phyloP scores from a whole-genome alignment of 2,329 filamentous ascomycete genomes.

The Ophiostoma quercus region DNA sequence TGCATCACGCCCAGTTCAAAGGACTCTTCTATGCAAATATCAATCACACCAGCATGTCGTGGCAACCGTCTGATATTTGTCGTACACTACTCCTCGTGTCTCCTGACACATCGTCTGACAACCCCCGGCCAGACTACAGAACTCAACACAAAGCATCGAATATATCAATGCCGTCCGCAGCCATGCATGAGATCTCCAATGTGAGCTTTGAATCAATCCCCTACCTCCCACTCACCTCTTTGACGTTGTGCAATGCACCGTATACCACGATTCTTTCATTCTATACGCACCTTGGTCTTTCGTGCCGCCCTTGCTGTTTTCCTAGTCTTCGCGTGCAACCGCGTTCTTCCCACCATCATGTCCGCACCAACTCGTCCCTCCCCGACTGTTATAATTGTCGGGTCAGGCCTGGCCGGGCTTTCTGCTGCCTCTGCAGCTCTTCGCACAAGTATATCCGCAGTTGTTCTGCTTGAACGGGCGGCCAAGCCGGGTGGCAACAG shows the following conservation, averaged over 20 bases:
- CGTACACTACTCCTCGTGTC: neutral
- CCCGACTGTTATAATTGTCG: constrained; percentile 52
- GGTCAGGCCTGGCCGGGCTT: constrained; percentile 59
- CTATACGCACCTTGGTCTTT: neutral
- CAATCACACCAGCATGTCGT: neutral
- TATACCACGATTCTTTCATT: neutral
- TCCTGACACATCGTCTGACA: constrained; percentile 3
- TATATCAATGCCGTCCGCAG: neutral
- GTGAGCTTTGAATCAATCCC: neutral
- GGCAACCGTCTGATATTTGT: neutral
- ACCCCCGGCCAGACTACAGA: neutral
- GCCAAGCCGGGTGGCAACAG: constrained; percentile 80
- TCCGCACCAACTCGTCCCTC: neutral
- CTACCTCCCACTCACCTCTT: neutral
- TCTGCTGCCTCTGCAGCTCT: constrained; percentile 55
- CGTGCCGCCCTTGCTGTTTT: neutral
- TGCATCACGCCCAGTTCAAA: neutral
- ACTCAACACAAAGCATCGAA: neutral
- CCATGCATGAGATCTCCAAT: neutral
- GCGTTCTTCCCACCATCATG: neutral
- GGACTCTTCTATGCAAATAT: neutral
- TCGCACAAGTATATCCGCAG: constrained; percentile 42
- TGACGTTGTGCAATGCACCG: neutral
- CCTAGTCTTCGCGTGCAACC: neutral
- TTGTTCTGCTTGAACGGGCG: constrained; percentile 55